Base-by-base conservation (phyloP, 1,284 basidiomycete species). In the Mycena sp. region DNA sequence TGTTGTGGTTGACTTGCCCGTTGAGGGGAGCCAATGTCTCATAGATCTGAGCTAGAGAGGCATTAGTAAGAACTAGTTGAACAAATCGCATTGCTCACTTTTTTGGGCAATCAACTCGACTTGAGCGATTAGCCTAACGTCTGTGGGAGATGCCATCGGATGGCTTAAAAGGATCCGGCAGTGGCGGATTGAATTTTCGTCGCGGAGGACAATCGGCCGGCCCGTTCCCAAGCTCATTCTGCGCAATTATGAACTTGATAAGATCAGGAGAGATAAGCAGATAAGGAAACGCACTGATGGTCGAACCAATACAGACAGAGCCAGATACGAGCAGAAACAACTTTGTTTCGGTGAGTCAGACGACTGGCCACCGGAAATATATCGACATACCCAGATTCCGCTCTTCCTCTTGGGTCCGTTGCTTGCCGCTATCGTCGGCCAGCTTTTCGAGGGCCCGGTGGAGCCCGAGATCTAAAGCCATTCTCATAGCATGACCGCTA, bases 291-390 rank as follows among this genome's bases (percentile, higher is more conserved):
- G 63, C 69, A 93, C 91, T 94, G 92, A 78, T 94, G 93, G 78
- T 95, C 93, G 71, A 95, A 94, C 90, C 94, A 94, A 75, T 96
- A 97, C 40, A 96, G 84, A 74, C 94, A 96, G 64, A 97, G 82
- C 96, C 95, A 98, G 63, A 97, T 95, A 51, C 96, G 85, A 1
- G 94, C 93, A 65, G 93, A 94, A 10, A 96, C 90, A 53, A 96
- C 94, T 95, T 74, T 26, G 32, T 40, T 44, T 52, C 30, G 40
- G 67, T 61, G n/a, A n/a, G 69, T 38, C 68, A 58, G 55, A 43
- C 23, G 50, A 56, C 16, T 17, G 19, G 41, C 49, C 30, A 17
- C 30, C 56, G 35, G 55, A 30, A 56, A 32, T 54, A 40, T 49
- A 68, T 52, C 51, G 32, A 73, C 81, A 63, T 77, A 93, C 93